Conservation (phyloP, 2,329 filamentous ascomycete genomes). For the Fusarium bactridioides region DNA sequence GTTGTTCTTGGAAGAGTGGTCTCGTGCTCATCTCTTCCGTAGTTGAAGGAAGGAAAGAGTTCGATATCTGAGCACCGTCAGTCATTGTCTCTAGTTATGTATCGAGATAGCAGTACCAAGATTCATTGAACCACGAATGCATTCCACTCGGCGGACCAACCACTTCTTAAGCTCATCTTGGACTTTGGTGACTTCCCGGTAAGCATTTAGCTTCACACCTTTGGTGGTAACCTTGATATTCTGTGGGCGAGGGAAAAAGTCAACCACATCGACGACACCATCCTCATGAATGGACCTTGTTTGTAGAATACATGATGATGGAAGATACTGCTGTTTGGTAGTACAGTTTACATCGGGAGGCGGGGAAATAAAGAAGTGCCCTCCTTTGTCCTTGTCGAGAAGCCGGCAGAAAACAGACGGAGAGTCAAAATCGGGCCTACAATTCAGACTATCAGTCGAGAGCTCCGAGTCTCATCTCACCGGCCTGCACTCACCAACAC, state of each 20-base stretch:
- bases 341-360: slow-evolving; percentile 62
- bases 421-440: slow-evolving; percentile 79
- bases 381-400: slow-evolving; percentile 77
- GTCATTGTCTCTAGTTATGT: neutral
- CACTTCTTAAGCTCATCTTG: slow-evolving; percentile 73
- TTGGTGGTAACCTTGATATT: slow-evolving; percentile 61
- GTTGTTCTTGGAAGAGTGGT: slow-evolving; percentile 59
- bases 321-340: slow-evolving; percentile 80
- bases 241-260: slow-evolving; percentile 78
- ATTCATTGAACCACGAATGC: slow-evolving; percentile 71
- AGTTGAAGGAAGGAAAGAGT: slow-evolving; percentile 77
- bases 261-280: slow-evolving; percentile 75
- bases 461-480: neutral
- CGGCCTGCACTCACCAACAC: slow-evolving; percentile 66
- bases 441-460: neutral
- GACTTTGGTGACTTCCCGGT: slow-evolving; percentile 61
- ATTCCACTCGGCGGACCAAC: slow-evolving; percentile 76
- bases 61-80: slow-evolving; percentile 63
- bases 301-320: slow-evolving; percentile 77
- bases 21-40: slow-evolving; percentile 69
- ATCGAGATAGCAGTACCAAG: slow-evolving; percentile 53
- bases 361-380: slow-evolving; percentile 74
- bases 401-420: slow-evolving; percentile 78
- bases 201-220: slow-evolving; percentile 58
- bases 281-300: slow-evolving; percentile 81